phyloP scores from a whole-genome alignment of 208 protist species.

The Angomonas deanei region DNA sequence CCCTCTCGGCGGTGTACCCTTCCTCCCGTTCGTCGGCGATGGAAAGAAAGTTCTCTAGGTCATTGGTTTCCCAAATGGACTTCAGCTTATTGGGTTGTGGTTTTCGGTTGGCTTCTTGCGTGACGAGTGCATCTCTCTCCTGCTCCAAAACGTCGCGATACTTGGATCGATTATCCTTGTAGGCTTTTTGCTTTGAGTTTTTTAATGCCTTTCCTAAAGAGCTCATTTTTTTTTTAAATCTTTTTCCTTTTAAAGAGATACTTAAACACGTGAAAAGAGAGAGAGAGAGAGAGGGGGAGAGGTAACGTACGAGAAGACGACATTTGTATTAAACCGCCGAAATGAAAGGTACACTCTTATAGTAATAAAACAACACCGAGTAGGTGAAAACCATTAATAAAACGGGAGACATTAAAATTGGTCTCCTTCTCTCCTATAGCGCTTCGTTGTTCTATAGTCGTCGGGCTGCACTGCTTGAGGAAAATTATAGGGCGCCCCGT shows the following conservation, averaged over 20 bases:
- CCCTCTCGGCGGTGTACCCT: constrained; percentile 77
- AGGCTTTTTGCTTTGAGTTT: constrained; percentile 50
- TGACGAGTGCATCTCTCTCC: constrained; percentile 37
- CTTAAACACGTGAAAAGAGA: constrained; percentile 1
- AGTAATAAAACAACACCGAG: neutral
- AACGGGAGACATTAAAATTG: constrained; percentile 5
- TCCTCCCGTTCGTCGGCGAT: constrained; percentile 84
- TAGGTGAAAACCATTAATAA: neutral
- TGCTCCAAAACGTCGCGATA: constrained; percentile 44
- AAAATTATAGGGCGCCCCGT: neutral
- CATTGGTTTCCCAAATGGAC: constrained; percentile 88
- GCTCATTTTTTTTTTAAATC: constrained; percentile 7
- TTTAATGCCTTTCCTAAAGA: constrained; percentile 73
- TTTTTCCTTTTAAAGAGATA: neutral
- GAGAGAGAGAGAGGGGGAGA: neutral
- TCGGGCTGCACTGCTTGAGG: neutral
- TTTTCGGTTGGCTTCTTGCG: constrained; percentile 39
- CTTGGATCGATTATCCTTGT: constrained; percentile 26
- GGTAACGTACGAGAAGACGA: too few relatives aligned
- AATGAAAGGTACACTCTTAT: neutral
- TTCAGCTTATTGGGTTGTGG: constrained; percentile 45
- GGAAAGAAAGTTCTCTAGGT: constrained; percentile 80
- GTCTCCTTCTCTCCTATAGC: neutral
- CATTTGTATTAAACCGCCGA: too few relatives aligned
- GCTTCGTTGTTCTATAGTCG: neutral